Conservation (phyloP, 345 rosid genomes). For the Pistacia integerrima region DNA sequence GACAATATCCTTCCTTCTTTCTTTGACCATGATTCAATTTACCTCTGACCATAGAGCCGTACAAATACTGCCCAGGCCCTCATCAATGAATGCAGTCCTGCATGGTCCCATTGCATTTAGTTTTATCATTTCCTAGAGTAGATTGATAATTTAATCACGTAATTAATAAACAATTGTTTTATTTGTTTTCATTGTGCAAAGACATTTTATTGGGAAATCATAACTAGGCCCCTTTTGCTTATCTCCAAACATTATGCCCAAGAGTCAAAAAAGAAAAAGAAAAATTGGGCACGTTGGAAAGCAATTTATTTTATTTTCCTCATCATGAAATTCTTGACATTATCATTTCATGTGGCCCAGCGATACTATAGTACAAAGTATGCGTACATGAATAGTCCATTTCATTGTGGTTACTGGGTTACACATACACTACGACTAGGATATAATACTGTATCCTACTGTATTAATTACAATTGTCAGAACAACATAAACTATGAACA, state of each 20-base stretch:
- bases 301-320: not conserved
- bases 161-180: not conserved
- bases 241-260: not conserved
- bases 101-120: slow-evolving; percentile 5
- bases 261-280: slow-evolving; percentile 24
- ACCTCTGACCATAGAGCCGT: not conserved
- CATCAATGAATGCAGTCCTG: not conserved
- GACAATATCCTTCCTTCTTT: not conserved
- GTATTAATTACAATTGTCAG: not conserved
- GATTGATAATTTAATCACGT: not conserved
- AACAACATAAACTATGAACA: not conserved
- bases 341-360: slow-evolving; percentile 36
- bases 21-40: slow-evolving; percentile 7
- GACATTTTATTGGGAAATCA: slow-evolving; percentile 16
- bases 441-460: not conserved
- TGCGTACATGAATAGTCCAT: slow-evolving; percentile 8
- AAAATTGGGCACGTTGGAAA: slow-evolving; percentile 19
- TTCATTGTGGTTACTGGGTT: slow-evolving; percentile 4
- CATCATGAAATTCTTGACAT: slow-evolving; percentile 37
- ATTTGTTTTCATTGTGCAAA: not conserved
- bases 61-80: not conserved
- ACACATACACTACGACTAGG: too few species aligned
- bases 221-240: not conserved
- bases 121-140: slow-evolving; percentile 5
- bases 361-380: slow-evolving; percentile 10